Percentiles rank a stretch among this genome's conserved stretches.
phyloP scores from a whole-genome alignment of 2,329 filamentous ascomycete species.

The Malbranchea cinnamomea region DNA sequence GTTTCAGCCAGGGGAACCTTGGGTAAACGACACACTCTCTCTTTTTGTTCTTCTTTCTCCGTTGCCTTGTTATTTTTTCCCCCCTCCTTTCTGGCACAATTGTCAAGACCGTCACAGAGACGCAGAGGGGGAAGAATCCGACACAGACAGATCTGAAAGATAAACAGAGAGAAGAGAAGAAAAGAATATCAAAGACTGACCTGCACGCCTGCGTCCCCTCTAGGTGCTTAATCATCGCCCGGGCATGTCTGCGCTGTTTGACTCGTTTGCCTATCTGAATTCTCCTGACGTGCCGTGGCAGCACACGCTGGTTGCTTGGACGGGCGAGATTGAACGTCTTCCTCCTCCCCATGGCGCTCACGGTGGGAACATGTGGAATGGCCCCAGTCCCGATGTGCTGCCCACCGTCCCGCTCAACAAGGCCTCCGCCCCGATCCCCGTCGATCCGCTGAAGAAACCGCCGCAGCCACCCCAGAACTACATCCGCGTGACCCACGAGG shows the following conservation, averaged over 20 bases:
- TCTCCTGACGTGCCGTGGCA: constrained; percentile 77
- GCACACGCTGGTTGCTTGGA: constrained; percentile 88
- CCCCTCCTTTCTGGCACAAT: too few relatives aligned
- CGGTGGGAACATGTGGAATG: too few relatives aligned
- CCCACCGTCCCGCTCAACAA: constrained; percentile 50
- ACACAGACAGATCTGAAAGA: too few relatives aligned
- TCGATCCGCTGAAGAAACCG: constrained; percentile 37
- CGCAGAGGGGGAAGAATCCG: too few relatives aligned
- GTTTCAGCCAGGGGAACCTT: constrained; percentile 38
- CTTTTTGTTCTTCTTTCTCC: constrained; percentile 1
- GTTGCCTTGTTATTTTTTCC: too few relatives aligned
- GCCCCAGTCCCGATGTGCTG: constrained; percentile 21
- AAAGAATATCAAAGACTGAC: too few relatives aligned
- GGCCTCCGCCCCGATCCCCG: constrained; percentile 63
- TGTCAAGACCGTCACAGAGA: too few relatives aligned
- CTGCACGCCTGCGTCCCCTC: too few relatives aligned
- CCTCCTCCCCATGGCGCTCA: constrained; percentile 58
- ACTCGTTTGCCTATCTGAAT: constrained; percentile 76
- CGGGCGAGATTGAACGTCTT: constrained; percentile 60
- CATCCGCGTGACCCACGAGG: constrained; percentile 52
- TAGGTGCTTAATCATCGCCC: constrained; percentile 63
- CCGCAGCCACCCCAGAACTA: constrained; percentile 51
- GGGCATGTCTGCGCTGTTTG: constrained; percentile 82
- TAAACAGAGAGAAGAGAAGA: too few relatives aligned
- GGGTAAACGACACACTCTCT: constrained; percentile 34